A percentile compares a stretch with the other conserved stretches of the same genome.
Conservation (phyloP, 164 flowering plant genomes). For the Nymphaea thermarum region DNA sequence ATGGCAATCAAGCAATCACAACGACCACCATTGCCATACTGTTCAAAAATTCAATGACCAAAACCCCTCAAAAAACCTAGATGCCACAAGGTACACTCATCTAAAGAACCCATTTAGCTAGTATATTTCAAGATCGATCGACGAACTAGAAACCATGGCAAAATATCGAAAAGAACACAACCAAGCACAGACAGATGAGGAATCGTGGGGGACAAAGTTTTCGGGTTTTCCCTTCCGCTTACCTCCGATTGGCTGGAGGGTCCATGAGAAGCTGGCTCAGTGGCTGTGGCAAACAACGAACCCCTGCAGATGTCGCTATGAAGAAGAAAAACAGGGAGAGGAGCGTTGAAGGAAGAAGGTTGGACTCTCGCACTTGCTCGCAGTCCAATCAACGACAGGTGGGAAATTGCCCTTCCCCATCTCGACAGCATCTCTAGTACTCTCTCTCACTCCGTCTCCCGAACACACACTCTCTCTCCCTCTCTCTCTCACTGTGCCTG, state of each 20-base stretch:
- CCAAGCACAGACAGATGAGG: background rate
- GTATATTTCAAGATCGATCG: too few species aligned
- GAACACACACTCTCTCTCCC: too few species aligned
- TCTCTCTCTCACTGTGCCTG: too few species aligned
- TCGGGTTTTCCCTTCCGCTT: background rate
- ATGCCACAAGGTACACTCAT: background rate
- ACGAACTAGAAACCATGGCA: too few species aligned
- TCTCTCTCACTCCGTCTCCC: background rate
- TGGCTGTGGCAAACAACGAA: background rate
- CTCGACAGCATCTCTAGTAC: constrained; percentile 25
- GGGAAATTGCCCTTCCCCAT: constrained; percentile 29
- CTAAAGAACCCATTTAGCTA: background rate
- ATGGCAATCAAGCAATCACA: too few species aligned
- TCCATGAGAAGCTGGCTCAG: constrained; percentile 9
- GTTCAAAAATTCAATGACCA: too few species aligned
- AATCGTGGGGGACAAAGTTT: background rate
- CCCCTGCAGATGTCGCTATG: constrained; percentile 23
- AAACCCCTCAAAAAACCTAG: background rate
- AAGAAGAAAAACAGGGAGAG: constrained; percentile 18
- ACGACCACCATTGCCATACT: too few species aligned
- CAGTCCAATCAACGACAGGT: constrained; percentile 10
- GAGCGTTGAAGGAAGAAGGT: constrained; percentile 5
- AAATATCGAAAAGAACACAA: background rate
- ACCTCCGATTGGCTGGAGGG: constrained; percentile 12
- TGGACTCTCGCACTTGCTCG: constrained; percentile 7